These are phyloP conservation scores for Hirsutella thompsonii DNA, from an alignment of 2,329 filamentous ascomycete genomes.

Conservation along the genomic window DNA sequence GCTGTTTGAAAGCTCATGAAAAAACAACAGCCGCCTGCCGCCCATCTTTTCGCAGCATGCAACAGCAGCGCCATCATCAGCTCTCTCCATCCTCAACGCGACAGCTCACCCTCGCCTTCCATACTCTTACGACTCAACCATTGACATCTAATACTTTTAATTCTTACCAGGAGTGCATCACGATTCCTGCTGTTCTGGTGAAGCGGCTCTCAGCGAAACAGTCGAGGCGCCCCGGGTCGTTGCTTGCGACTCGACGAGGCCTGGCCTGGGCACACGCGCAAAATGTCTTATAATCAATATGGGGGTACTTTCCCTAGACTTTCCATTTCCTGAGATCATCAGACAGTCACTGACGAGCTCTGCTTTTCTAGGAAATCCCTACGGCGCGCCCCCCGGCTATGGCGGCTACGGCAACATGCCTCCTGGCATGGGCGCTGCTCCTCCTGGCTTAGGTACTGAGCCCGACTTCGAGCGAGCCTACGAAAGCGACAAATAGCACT, in stretches of 20 bases:
- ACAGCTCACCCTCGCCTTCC: no score
- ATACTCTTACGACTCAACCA: no score
- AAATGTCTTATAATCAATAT: constrained; percentile 50
- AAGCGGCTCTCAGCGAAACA: no score
- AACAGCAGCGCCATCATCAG: not conserved
- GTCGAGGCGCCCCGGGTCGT: not conserved
- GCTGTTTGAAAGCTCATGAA: constrained; percentile 1
- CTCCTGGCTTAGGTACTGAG: constrained; percentile 67
- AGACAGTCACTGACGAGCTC: not conserved
- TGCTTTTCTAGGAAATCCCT: constrained; percentile 33
- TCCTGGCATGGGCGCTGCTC: constrained; percentile 63
- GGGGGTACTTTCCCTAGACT: constrained; percentile 27
- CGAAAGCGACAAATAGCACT: not conserved
- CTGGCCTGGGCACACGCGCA: constrained; percentile 1
- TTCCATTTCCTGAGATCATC: no score
- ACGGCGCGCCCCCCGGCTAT: constrained; percentile 68
- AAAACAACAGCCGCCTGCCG: constrained; percentile 2
- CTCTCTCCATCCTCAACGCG: no score
- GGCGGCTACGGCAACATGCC: constrained; percentile 50
- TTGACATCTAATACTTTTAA: no score
- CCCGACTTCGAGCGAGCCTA: not conserved
- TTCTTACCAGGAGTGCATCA: no score
- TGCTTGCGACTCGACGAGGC: constrained; percentile 6
- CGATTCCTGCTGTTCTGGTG: no score
- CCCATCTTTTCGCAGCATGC: not conserved